A percentile compares a stretch with the other conserved stretches of the same genome.
Evolutionary conservation across 306 rosid species (phyloP).

Genomic region (Castanea mollissima): DNA sequence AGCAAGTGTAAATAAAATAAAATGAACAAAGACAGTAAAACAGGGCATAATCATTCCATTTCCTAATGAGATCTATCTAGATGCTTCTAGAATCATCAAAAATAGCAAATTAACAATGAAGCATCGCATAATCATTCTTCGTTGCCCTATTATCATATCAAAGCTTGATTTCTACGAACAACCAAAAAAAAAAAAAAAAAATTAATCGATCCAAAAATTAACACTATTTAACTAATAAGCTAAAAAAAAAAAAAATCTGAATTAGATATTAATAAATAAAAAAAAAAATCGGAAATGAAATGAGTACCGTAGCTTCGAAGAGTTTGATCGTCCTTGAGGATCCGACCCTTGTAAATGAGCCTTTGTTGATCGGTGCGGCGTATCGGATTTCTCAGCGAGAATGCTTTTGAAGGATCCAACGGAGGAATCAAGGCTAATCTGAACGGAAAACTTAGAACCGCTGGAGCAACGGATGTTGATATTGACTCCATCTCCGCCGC

Average conservation of each 20-base stretch:
- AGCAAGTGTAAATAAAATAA: too few relatives aligned
- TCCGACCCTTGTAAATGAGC: slow-evolving; percentile 87
- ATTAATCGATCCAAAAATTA: too few relatives aligned
- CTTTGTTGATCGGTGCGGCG: slow-evolving; percentile 72
- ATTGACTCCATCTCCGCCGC: slow-evolving; percentile 35
- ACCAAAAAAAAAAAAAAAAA: too few relatives aligned
- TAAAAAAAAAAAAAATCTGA: neutral
- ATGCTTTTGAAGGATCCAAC: slow-evolving; percentile 57
- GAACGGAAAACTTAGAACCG: slow-evolving; percentile 67
- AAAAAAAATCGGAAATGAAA: neutral
- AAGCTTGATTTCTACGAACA: too few relatives aligned
- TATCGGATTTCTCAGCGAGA: slow-evolving; percentile 50
- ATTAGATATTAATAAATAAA: neutral
- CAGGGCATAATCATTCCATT: too few relatives aligned
- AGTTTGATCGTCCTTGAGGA: slow-evolving; percentile 77
- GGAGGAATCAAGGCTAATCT: slow-evolving; percentile 47
- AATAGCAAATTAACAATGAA: neutral
- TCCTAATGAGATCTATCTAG: too few relatives aligned
- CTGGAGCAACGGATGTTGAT: slow-evolving; percentile 71
- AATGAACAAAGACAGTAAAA: too few relatives aligned
- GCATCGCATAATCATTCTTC: too few relatives aligned
- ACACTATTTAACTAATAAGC: too few relatives aligned
- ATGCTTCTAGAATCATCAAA: neutral
- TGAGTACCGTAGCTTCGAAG: slow-evolving; percentile 67
- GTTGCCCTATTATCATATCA: too few relatives aligned